These are phyloP conservation scores for Magnusiomyces paraingens DNA, from an alignment of 1,139 yeast species.

Conservation along the genomic window DNA sequence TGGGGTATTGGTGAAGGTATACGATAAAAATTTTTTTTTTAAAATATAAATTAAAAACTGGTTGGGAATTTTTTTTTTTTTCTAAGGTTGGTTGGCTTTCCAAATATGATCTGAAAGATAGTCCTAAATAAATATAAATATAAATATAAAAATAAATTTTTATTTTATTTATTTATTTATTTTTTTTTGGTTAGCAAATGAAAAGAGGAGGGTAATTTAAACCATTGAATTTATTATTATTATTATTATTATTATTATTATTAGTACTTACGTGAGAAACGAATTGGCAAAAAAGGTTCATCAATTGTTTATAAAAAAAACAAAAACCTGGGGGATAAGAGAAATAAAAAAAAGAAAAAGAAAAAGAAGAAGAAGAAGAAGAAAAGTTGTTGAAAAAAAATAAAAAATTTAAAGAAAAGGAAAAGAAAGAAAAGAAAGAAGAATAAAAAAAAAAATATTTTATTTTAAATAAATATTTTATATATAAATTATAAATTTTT, in stretches of 20 bases:
- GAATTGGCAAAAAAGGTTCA: constrained; percentile 2
- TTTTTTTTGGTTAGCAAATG: too few relatives aligned
- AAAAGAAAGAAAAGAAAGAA: constrained; percentile 1
- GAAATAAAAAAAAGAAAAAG: not conserved
- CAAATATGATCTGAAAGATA: constrained; percentile 14
- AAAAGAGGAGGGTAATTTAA: not conserved
- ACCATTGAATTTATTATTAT: too few relatives aligned
- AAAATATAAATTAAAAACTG: too few relatives aligned
- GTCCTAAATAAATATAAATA: constrained; percentile 4
- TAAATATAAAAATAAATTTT: not conserved
- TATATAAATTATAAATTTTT: too few relatives aligned
- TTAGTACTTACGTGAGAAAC: constrained; percentile 5
- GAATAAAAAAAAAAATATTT: not conserved
- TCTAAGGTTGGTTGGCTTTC: constrained; percentile 13
- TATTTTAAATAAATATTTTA: too few relatives aligned
- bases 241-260: too few relatives aligned
- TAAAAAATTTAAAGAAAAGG: not conserved
- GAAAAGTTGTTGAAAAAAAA: not conserved
- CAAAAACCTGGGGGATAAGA: not conserved
- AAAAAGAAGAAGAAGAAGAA: constrained; percentile 1
- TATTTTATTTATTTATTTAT: too few relatives aligned
- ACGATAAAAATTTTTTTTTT: too few relatives aligned
- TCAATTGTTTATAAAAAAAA: not conserved
- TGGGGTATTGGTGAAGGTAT: too few relatives aligned
- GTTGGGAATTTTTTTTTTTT: too few relatives aligned